Evolutionary conservation across 805 yeast genomes (phyloP), one percentile per base, ranked within the genome.

Genomic region (Priceomyces melissophilus): DNA sequence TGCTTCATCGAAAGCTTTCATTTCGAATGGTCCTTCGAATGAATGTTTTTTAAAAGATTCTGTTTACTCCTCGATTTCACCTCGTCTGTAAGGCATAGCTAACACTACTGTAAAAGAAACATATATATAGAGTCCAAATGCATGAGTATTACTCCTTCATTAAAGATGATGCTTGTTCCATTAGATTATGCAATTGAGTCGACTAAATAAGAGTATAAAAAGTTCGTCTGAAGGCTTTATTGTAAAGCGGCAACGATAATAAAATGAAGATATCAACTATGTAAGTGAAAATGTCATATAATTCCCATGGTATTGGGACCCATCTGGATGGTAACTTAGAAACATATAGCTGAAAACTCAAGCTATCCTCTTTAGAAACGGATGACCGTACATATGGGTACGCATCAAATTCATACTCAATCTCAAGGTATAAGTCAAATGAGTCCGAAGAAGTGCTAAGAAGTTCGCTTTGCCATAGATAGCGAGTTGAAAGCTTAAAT

Each of bases 271-370:
- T n/a, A 40, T 59, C 67, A 3, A 56, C 58, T 27, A 61, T 43
- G 38, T 57, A 63, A n/a, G 50, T 41, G 7, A 65, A 48, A 32
- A 43, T 50, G 30, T 53, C 59, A 39, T 56, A 56, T 10, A 65
- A 47, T 40, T 65, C 70, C 6, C 61, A 39, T 1, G 69, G 71
- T 16, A 65, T 58, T 6, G 69, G 69, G 5, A 65, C 10, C 46
- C 46, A 55, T 23, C 38, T 41, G 23, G 40, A 40, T 1, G 68
- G 66, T 15, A 63, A 40, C 32, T 52, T 58, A 17, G 55, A 57
- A 13, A 64, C 43, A 31, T 53, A 55, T 12, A 65, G 44, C 30
- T 63, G 57, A 40, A 63, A 52, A 12, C 31, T 38, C 12, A 59
- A 38, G 7, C 42, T 27, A 9, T 48, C 54, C 4, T 44, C 32